phyloP scores from a whole-genome alignment of 371 early-diverging fungal genomes.

The Mucor indicus region DNA sequence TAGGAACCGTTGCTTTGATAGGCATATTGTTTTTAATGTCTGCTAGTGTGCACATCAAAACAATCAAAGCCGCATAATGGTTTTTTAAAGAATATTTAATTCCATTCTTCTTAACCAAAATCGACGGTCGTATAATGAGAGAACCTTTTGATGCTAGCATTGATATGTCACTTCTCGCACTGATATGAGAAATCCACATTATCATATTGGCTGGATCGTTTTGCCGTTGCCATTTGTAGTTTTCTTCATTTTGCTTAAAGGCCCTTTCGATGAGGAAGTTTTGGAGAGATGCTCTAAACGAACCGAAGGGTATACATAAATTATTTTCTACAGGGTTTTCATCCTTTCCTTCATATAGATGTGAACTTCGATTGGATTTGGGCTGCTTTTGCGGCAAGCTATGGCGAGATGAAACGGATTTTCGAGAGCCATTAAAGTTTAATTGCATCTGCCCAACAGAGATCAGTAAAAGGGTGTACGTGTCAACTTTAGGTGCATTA shows the following conservation, averaged over 20 bases:
- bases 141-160: neutral
- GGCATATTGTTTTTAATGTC: no score
- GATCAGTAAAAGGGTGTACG: neutral
- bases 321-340: no score
- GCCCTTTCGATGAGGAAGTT: no score
- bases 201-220: constrained; percentile 16
- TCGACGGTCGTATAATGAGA: constrained; percentile 8
- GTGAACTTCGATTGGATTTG: no score
- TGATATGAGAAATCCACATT: constrained; percentile 34
- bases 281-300: no score
- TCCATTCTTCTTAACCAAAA: constrained; percentile 31
- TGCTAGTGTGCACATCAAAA: constrained; percentile 3
- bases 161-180: constrained; percentile 8
- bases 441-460: constrained; percentile 17
- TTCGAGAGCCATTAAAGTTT: constrained; percentile 22
- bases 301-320: no score
- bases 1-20: no score
- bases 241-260: no score
- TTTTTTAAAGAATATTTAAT: constrained; percentile 22
- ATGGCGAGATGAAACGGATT: constrained; percentile 6
- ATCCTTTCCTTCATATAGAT: no score
- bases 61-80: constrained; percentile 30
- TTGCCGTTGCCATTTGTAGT: constrained; percentile 1
- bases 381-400: no score
- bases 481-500: constrained; percentile 37